Evolutionary conservation across 139 green algal genomes (phyloP), one percentile per base, ranked within the genome.

Genomic region (Raphidocelis subcapitata): DNA sequence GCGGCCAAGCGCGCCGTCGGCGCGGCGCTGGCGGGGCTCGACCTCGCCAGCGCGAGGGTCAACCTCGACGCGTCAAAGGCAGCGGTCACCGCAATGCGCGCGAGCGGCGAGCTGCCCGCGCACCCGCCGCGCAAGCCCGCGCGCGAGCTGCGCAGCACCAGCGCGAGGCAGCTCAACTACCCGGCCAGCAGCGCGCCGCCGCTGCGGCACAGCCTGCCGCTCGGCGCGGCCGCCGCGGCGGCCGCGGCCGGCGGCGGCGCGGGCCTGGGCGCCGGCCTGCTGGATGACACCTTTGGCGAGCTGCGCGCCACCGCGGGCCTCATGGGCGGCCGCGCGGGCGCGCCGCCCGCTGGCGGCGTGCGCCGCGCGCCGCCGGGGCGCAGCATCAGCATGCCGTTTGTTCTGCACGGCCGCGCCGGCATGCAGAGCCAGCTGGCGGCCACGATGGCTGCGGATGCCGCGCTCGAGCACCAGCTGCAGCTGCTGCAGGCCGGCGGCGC

Each of bases 1-100:
- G 41, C 41, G 8, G 41, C 41, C 8, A 49, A 49, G 41, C 41
- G 41, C 41, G 41, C 41, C 8, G 41, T 49, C 41, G 41, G 41
- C 41, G 41, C 41, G 8, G 41, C 41, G 12, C 41, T 49, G 41
- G 41, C 41, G 8, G 41, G 41, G 8, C 41, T 49, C 41, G 72
- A 67, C 37, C 3, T 78, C 24, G 61, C 35, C 1, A 72, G 51
- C 35, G 69, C 62, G 5, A 65, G 69, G 52, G 62, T 54, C 32
- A 72, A 72, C 37, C 35, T 78, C 2, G 72, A 78, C 31, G 63
- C 72, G 28, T 78, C 72, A 12, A 78, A 78, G 31, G 72, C 72
- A 26, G 72, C 72, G 21, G 72, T 63, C 24, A 52, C 51, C 10
- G 61, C 62, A 26, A 62, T 62, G n/a, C 52, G 72, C 4, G 72